phyloP scores from a whole-genome alignment of 768 basidiomycete species.

The Auriculariales sp. region DNA sequence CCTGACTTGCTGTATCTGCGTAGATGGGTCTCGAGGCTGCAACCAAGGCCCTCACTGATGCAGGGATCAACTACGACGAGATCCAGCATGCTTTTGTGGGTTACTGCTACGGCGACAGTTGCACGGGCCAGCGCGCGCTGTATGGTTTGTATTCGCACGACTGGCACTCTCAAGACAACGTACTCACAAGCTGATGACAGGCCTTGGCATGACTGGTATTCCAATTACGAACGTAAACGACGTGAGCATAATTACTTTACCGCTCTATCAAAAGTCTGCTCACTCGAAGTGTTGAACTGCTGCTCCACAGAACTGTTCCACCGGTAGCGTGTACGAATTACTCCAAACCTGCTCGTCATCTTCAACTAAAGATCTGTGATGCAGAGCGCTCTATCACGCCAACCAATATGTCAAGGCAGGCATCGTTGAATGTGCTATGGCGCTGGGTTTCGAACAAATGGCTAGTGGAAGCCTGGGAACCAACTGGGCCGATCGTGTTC shows the following conservation, averaged over 20 bases:
- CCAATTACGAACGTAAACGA: conserved; percentile 82
- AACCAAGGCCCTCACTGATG: conserved; percentile 76
- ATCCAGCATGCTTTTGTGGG: conserved; percentile 64
- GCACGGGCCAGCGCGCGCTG: conserved; percentile 47
- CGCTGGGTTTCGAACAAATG: conserved; percentile 82
- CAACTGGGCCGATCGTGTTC: conserved; percentile 38
- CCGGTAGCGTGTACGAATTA: conserved; percentile 32
- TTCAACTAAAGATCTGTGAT: not conserved
- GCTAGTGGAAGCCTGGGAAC: conserved; percentile 55
- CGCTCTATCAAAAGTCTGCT: not conserved
- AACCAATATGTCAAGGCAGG: conserved; percentile 58
- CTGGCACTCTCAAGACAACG: not conserved
- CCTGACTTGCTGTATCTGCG: not conserved
- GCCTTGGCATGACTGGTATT: conserved; percentile 69
- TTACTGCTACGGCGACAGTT: conserved; percentile 70
- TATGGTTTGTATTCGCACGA: not conserved
- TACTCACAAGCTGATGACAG: conserved; percentile 31
- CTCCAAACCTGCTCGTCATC: not conserved
- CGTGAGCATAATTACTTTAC: conserved; percentile 8
- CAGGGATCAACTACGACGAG: conserved; percentile 72
- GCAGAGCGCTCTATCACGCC: conserved; percentile 57
- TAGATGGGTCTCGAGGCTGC: conserved; percentile 82
- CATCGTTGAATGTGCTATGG: conserved; percentile 58
- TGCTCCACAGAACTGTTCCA: conserved; percentile 49
- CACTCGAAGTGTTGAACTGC: not conserved